Base-by-base conservation (phyloP, 2,329 filamentous ascomycete genomes). In the Simplicillium sp. region DNA sequence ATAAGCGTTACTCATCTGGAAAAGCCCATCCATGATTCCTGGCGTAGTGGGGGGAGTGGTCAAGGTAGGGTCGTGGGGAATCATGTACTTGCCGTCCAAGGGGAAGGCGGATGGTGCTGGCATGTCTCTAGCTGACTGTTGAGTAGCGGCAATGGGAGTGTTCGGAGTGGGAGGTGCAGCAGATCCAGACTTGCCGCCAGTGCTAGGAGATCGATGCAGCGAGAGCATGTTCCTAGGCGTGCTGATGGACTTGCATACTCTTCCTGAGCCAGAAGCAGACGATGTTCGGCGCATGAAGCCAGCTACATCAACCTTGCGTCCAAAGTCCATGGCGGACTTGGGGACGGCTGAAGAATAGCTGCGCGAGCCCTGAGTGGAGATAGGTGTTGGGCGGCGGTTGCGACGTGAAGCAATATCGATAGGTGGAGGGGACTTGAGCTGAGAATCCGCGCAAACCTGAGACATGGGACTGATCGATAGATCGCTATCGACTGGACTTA, bases 11-110 rank as follows among this genome's bases (percentile, higher is more conserved):
- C 66, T 62, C n/a, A 62, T 51, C 38, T 59, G 58, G 39, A 63
- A 62, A 34, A 67, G 57, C 40, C 60, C 59, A 25, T 63, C 56
- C 45, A 69, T 54, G 29, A 73, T 50, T 13, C 70, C 70, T 0
- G 73, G 73, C 2, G 73, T 76, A 4, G 64, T 67, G 3, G 73
- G 73, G 12, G 73, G 73, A 6, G 73, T 75, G 49, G 70, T 70
- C 37, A 75, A 56, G 14, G 66, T 67, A 15, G 64, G 58, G 45
- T 73, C 67, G 16, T 54, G 66, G 11, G 57, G 49, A n/a, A 42
- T 37, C 1, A 54, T 47, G 36, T 51, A 53, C 45, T 61, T 61
- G 20, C 49, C 46, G 29, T 56, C 50, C 2, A 58, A 42, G 36
- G 57, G 56, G 34, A 60, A 50, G 11, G 55, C 44, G 38, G 48